Base-by-base conservation (phyloP, 768 basidiomycete species). In the Suillus occidentalis region DNA sequence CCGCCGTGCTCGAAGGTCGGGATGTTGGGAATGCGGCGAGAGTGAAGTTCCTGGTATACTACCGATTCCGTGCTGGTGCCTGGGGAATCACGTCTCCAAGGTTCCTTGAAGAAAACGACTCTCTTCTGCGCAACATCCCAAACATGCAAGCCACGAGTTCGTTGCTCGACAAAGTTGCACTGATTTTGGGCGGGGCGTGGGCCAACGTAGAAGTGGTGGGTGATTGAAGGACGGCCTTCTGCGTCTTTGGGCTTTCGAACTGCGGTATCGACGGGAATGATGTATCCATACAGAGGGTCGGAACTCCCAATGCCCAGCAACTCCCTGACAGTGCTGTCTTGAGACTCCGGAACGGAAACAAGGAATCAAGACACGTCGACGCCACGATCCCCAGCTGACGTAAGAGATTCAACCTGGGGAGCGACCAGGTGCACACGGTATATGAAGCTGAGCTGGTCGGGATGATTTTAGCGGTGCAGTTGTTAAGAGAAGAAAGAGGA, bases 101-200 rank as follows among this genome's bases (percentile, higher is more conserved):
- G 64, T 61, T 79, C 78, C 66, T 77, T 78, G 28, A 79, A 43
- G 58, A 76, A 77, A 14, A 70, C 70, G 1, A 73, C 22, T 64
- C 9, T 55, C 31, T 34, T 55, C 20, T 55, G 53, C 31, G 10
- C 0, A 20, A 12, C 2, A 12, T 55, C 53, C 31, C 53, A 55
- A 20, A 34, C 31, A 55, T 34, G 31, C 31, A 55, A 20, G 20
- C 31, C 12, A 34, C 20, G 53, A 55, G 53, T 12, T 34, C 18
- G 18, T 55, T 34, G 53, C 31, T 55, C 53, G 18, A 34, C 31
- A 20, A 55, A 18, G 18, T 10, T 55, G 31, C 53, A 34, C 20
- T 34, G 31, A 18, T 55, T 34, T 12, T 6, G 10, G 31, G 31
- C 5, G 18, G 53, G 53, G 7, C 53, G 53, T 55, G 53, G 31